Percentiles rank a stretch among this genome's conserved stretches.
Conservation (phyloP, 768 basidiomycete species). For the Leccinum aurantiacum region DNA sequence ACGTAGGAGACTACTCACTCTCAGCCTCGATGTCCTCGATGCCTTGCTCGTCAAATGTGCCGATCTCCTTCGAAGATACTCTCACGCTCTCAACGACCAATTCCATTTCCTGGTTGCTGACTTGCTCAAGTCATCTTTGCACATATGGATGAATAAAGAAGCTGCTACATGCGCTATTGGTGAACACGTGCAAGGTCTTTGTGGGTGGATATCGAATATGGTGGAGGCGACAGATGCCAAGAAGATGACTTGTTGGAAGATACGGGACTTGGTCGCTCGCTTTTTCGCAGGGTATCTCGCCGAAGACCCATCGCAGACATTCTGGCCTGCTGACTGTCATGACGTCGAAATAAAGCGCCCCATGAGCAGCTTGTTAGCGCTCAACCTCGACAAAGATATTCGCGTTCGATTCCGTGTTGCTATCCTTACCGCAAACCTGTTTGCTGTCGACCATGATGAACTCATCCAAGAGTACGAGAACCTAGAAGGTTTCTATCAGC, state of each 20-base stretch:
- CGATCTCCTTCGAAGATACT: conserved; percentile 52
- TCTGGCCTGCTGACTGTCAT: conserved; percentile 43
- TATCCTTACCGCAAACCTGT: conserved; percentile 54
- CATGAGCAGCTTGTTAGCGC: conserved; percentile 45
- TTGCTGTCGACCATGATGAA: conserved; percentile 39
- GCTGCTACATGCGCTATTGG: conserved; percentile 37
- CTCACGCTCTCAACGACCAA: conserved; percentile 51
- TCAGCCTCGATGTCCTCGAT: conserved; percentile 52
- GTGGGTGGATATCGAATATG: conserved; percentile 51
- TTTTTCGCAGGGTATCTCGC: conserved; percentile 68
- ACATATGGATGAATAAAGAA: conserved; percentile 51
- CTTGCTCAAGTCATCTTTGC: conserved; percentile 62
- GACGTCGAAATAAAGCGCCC: conserved; percentile 39
- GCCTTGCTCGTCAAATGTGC: conserved; percentile 54
- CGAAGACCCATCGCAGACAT: conserved; percentile 51
- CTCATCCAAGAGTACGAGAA: conserved; percentile 32
- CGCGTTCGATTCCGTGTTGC: conserved; percentile 82
- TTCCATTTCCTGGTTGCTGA: conserved; percentile 56
- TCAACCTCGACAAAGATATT: conserved; percentile 73
- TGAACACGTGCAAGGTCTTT: conserved; percentile 48
- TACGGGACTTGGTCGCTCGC: conserved; percentile 60
- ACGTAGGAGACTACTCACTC: conserved; percentile 50
- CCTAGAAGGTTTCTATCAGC: conserved; percentile 42
- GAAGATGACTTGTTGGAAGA: conserved; percentile 57
- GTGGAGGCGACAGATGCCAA: conserved; percentile 37